Evolutionary conservation across 2,329 filamentous ascomycete species (phyloP), one percentile per base, ranked within the genome.

Genomic region (Talaromyces amestolkiae): DNA sequence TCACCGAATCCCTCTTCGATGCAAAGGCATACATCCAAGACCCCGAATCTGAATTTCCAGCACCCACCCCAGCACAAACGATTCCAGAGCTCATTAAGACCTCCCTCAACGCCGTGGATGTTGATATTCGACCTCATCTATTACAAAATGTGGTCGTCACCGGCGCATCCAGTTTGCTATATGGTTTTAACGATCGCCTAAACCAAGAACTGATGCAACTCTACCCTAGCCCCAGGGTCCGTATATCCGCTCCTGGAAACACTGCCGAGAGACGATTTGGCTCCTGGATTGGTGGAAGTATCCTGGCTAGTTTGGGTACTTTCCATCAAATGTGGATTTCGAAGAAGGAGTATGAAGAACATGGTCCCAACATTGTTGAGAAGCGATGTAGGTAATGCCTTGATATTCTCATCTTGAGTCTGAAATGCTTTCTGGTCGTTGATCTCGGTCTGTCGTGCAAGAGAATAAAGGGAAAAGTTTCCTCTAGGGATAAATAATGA

Each of bases 311-410:
- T 78, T 79, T 99, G 80, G 96, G 96, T 10, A 97, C 93, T 15
- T 99, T 99, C 81, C 95, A 99, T 81, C 95, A 99, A 83, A 94
- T 99, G 91, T 99, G 95, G 95, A 96, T 99, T 72, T 94, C 90
- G 27, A 92, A 89, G 79, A 96, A 97, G 83, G 95, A 99, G 82
- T 98, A 97, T 73, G 93, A 97, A 69, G 96, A 99, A 83, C 93
- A 97, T 77, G 95, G 95, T 1, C 83, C 89, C 6, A 87, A 87
- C 69, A 93, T 98, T 72, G 91, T 98, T 53, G 94, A 98, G 84
- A 97, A 97, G 86, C 85, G 94, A 73, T 98, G 94, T 85, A 96
- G 97, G 82, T 98, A 75, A 80, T 39, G 10, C 15, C 8, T 15
- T 22, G 10, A 56, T 56, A 17, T 17, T 35, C 4, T 31, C 27